phyloP scores from a whole-genome alignment of 106 monocot species.

The Posidonia australis region DNA sequence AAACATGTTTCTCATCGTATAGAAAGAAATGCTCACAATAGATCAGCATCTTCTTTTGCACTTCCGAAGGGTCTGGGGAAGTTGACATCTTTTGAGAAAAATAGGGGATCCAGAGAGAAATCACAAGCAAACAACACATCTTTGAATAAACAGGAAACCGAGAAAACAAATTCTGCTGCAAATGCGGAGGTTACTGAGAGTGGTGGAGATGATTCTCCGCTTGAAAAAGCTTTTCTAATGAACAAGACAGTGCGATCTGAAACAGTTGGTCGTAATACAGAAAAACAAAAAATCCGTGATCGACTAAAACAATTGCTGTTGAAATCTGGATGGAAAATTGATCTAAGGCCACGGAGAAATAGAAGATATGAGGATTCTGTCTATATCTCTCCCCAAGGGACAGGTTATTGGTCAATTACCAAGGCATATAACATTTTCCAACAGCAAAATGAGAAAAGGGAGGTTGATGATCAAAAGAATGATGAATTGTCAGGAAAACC shows the following conservation, averaged over 20 bases:
- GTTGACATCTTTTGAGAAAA: neutral
- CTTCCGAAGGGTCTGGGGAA: neutral
- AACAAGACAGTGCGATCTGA: neutral
- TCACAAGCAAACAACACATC: neutral
- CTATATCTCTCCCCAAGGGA: conserved; percentile 55
- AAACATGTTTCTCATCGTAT: neutral
- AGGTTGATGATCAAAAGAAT: conserved; percentile 1
- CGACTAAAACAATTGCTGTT: conserved; percentile 50
- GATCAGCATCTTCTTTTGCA: neutral
- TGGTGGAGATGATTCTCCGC: neutral
- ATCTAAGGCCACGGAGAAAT: conserved; percentile 47
- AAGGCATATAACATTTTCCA: conserved; percentile 55
- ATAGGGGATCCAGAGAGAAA: neutral
- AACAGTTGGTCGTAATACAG: conserved; percentile 11
- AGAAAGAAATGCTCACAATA: neutral
- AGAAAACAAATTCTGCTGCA: neutral
- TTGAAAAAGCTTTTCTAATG: neutral
- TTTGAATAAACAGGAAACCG: neutral
- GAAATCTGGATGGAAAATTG: conserved; percentile 72
- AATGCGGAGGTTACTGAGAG: neutral
- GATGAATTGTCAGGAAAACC: conserved; percentile 10
- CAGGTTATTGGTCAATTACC: conserved; percentile 67
- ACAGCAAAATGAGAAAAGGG: conserved; percentile 8
- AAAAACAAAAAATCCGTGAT: conserved; percentile 40
- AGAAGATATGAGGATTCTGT: conserved; percentile 55